phyloP scores from a whole-genome alignment of 768 basidiomycete species.

The Macrolepiota dolichaula region DNA sequence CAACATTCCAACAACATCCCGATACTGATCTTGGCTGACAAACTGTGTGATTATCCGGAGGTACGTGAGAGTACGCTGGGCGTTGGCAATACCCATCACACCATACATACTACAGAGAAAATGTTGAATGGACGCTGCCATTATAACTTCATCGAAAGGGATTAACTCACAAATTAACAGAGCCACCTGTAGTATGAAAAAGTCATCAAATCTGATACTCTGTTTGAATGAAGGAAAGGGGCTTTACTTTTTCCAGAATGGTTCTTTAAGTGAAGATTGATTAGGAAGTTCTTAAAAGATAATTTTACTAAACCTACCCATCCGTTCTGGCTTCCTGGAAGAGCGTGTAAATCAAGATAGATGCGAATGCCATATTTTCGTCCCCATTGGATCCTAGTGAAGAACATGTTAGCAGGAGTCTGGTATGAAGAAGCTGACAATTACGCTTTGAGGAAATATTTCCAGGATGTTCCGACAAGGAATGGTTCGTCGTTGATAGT shows the following conservation, averaged over 20 bases:
- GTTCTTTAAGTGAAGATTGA: slow-evolving; percentile 25
- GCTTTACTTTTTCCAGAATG: slow-evolving; percentile 34
- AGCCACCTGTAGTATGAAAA: slow-evolving; percentile 36
- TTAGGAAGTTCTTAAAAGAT: slow-evolving; percentile 9
- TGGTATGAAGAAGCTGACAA: slow-evolving; percentile 12
- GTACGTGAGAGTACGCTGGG: slow-evolving; percentile 79
- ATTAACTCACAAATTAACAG: slow-evolving; percentile 56
- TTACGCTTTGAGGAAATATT: slow-evolving; percentile 49
- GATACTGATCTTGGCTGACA: slow-evolving; percentile 76
- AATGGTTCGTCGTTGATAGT: slow-evolving; percentile 75
- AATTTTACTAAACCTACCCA: slow-evolving; percentile 42
- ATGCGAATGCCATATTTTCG: slow-evolving; percentile 91
- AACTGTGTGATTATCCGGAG: slow-evolving; percentile 82
- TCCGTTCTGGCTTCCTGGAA: slow-evolving; percentile 80
- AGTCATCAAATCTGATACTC: slow-evolving; percentile 7
- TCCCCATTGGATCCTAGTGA: slow-evolving; percentile 73
- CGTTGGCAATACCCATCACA: slow-evolving; percentile 89
- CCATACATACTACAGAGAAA: slow-evolving; percentile 50
- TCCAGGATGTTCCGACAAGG: slow-evolving; percentile 75
- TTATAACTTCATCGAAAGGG: slow-evolving; percentile 5
- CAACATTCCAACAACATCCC: slow-evolving; percentile 67
- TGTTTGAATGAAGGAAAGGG: slow-evolving; percentile 12
- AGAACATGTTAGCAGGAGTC: slow-evolving; percentile 16
- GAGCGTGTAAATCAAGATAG: slow-evolving; percentile 73
- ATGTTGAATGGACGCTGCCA: slow-evolving; percentile 3